Conservation (phyloP, 768 basidiomycete genomes). For the Dacryopinax primogenitus region DNA sequence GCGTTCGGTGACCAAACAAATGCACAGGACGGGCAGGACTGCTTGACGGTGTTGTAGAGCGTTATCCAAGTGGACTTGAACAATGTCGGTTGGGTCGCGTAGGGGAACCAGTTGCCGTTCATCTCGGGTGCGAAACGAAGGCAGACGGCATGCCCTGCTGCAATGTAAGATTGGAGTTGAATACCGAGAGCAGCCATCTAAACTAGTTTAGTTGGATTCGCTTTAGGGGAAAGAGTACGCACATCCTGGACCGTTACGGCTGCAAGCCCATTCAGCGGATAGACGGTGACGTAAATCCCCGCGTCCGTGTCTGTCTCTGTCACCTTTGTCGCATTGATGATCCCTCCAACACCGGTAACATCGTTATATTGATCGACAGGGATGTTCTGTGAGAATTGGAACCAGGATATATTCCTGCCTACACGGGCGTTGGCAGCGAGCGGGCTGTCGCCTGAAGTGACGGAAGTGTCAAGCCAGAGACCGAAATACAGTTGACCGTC, state of each 20-base stretch:
- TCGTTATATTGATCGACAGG: background rate
- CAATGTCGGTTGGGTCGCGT: slow-evolving; percentile 19
- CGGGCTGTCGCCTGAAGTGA: background rate
- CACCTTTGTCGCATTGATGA: slow-evolving; percentile 2
- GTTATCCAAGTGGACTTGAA: slow-evolving; percentile 17
- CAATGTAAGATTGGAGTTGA: slow-evolving; percentile 17
- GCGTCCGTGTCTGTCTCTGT: slow-evolving; percentile 19
- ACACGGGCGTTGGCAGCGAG: background rate
- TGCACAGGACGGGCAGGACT: slow-evolving; percentile 18
- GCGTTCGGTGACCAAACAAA: slow-evolving; percentile 23
- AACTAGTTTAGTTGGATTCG: background rate
- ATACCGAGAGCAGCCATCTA: slow-evolving; percentile 17
- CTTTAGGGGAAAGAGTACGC: background rate
- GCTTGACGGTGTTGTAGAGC: slow-evolving; percentile 20
- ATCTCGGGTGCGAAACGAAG: slow-evolving; percentile 24
- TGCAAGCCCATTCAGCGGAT: slow-evolving; percentile 17
- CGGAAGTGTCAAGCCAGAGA: slow-evolving; percentile 3
- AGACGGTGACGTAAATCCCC: slow-evolving; percentile 23
- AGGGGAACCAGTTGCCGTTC: slow-evolving; percentile 22
- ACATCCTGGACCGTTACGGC: slow-evolving; percentile 19
- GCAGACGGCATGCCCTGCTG: slow-evolving; percentile 20
- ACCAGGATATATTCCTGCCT: background rate
- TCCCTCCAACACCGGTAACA: background rate
- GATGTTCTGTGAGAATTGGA: slow-evolving; percentile 7
- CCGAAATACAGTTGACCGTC: background rate